phyloP scores from a whole-genome alignment of 1,139 yeast genomes.

The Wickerhamiella infanticola region DNA sequence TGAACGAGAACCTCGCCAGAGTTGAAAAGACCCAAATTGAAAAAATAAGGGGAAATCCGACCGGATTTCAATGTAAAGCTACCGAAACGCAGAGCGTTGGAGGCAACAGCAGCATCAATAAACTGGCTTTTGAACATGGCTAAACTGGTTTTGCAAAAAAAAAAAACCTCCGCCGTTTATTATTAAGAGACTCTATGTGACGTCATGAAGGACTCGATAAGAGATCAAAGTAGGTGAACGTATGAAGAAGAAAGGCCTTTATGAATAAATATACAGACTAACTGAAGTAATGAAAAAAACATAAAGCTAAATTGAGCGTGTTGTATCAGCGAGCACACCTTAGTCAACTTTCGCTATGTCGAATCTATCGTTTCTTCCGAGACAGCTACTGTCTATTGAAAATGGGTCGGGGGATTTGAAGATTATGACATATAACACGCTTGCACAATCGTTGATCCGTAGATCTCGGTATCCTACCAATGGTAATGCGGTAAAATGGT shows the following conservation, averaged over 20 bases:
- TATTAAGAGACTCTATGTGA: no score
- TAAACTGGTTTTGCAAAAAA: not conserved
- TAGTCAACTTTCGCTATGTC: no score
- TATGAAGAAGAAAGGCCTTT: no score
- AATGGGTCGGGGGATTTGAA: not conserved
- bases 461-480: constrained; percentile 12
- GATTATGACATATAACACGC: constrained; percentile 13
- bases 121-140: constrained; percentile 23
- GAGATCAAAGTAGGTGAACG: no score
- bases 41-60: constrained; percentile 87
- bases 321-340: no score
- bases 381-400: not conserved
- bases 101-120: constrained; percentile 64
- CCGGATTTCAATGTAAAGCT: constrained; percentile 83
- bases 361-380: no score
- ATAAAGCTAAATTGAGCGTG: no score
- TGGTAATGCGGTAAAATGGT: constrained; percentile 10
- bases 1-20: constrained; percentile 64
- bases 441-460: constrained; percentile 13
- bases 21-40: constrained; percentile 81
- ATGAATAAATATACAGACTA: no score
- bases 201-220: no score
- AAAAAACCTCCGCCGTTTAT: not conserved
- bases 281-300: no score
- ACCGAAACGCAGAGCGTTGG: constrained; percentile 76